Percentiles rank a stretch among this genome's conserved stretches.
phyloP scores from a whole-genome alignment of 2,329 filamentous ascomycete species.

The Ascochyta rabiei region DNA sequence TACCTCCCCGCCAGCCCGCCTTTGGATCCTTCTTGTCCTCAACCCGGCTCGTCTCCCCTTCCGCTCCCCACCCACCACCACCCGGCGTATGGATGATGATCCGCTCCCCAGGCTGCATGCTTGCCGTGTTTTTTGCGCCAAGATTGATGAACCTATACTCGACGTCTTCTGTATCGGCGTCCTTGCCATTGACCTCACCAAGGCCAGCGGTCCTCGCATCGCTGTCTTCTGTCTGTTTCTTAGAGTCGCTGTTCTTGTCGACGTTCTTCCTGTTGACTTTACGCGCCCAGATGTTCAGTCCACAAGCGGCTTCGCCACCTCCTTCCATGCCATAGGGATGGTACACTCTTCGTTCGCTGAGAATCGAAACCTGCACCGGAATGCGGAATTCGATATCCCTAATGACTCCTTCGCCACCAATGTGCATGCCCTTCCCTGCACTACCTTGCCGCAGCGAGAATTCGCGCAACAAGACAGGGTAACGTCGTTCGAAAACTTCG shows the following conservation, averaged over 20 bases:
- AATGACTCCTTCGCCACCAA: slow-evolving; percentile 77
- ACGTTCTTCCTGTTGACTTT: slow-evolving; percentile 57
- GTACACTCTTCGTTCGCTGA: slow-evolving; percentile 77
- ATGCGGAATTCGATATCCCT: slow-evolving; percentile 82
- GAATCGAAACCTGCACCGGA: slow-evolving; percentile 77
- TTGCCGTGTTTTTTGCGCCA: slow-evolving; percentile 79
- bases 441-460: slow-evolving; percentile 70
- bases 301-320: slow-evolving; percentile 77
- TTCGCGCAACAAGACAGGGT: slow-evolving; percentile 74
- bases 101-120: slow-evolving; percentile 76
- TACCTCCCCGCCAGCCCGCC: slow-evolving; percentile 65
- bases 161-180: slow-evolving; percentile 51
- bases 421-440: slow-evolving; percentile 68
- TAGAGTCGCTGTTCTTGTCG: slow-evolving; percentile 33
- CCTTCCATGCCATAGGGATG: slow-evolving; percentile 83
- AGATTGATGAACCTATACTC: slow-evolving; percentile 70
- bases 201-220: slow-evolving; percentile 51
- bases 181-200: slow-evolving; percentile 25
- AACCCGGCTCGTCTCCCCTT: slow-evolving; percentile 62
- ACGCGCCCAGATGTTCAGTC: slow-evolving; percentile 86
- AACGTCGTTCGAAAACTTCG: slow-evolving; percentile 78
- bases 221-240: slow-evolving; percentile 26
- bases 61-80: slow-evolving; percentile 75
- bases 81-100: slow-evolving; percentile 81
- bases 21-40: slow-evolving; percentile 62